Base-by-base conservation (phyloP, 2,329 filamentous ascomycete genomes). In the Neurospora sp. region DNA sequence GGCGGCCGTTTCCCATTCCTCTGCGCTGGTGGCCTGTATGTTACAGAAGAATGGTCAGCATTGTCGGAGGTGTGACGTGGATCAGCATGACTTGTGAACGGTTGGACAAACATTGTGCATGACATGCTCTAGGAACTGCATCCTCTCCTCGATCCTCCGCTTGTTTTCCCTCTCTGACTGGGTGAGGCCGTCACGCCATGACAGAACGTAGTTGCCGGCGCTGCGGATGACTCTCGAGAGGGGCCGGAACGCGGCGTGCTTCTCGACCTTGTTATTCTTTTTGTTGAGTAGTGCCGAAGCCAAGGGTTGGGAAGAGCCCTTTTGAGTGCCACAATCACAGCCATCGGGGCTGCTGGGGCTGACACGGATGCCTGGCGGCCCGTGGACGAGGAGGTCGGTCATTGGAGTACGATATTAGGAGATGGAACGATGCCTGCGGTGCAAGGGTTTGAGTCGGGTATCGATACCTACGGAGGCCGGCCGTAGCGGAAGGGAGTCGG, bases 1-100 rank as follows among this genome's bases (percentile, higher is more conserved):
- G 2, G 94, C 94, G 10, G 92, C 91, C 17, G 82, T 82, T 74
- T 90, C 86, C 93, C 94, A 97, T 77, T 93, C 88, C 67, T 85
- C 81, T 74, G 89, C 86, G 1, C 87, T 87, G 71, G 87, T 85
- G 72, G 93, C 91, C 89, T 93, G 74, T 70, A 62, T 62, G 52
- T 33, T 15, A 62, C 52, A 36, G 46, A n/a, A 62, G 7, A 36
- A 52, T 38, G 52, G 67, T 36, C 40, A 36, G 28, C 40, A 52
- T 23, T n/a, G 11, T 17, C 36, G 17, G 52, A n/a, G 6, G 40
- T 38, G 19, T 19, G 23, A 38, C 67, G 40, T 33, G 4, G 39
- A 36, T 10, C 13, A 38, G 43, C 38, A 82, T 33, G 13, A 9
- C 23, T 36, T 17, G 23, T 33, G 28, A 36, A 62, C 13, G 10